These are phyloP conservation scores for Collariella sp. DNA, from an alignment of 495 filamentous ascomycete genomes.

Conservation along the genomic window DNA sequence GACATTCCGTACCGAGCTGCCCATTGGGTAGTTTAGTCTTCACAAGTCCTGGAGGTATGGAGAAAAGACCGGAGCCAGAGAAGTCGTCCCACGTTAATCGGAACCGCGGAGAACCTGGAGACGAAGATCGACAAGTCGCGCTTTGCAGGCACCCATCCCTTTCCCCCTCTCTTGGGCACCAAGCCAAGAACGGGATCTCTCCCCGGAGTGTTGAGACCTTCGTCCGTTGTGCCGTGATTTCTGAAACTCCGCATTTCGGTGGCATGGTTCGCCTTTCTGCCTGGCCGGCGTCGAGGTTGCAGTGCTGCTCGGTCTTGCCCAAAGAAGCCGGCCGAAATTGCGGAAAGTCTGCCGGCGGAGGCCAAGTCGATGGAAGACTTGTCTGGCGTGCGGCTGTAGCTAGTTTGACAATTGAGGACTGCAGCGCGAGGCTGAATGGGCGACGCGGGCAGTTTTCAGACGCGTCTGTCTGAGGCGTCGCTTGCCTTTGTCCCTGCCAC, in stretches of 20 bases:
- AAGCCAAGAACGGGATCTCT: neutral
- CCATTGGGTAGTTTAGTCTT: no score
- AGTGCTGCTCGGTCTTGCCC: neutral
- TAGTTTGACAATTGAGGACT: neutral
- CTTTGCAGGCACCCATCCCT: neutral
- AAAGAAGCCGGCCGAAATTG: neutral
- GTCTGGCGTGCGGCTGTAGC: neutral
- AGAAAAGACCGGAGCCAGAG: no score
- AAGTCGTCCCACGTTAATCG: no score
- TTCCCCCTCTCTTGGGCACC: neutral
- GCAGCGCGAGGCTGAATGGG: constrained; percentile 1
- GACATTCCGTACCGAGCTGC: no score
- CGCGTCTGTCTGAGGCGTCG: neutral
- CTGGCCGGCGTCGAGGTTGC: neutral
- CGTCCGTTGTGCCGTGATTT: neutral
- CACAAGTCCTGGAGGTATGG: no score
- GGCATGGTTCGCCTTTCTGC: constrained; percentile 3
- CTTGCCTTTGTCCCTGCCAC: neutral
- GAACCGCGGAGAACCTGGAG: no score
- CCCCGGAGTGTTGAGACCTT: neutral
- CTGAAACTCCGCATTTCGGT: neutral
- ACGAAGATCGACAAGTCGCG: neutral
- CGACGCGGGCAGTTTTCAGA: neutral
- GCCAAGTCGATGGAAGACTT: neutral
- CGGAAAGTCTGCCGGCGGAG: neutral